Evolutionary conservation across 164 flowering plant genomes (phyloP).

Genomic region (Hamamelis virginiana): DNA sequence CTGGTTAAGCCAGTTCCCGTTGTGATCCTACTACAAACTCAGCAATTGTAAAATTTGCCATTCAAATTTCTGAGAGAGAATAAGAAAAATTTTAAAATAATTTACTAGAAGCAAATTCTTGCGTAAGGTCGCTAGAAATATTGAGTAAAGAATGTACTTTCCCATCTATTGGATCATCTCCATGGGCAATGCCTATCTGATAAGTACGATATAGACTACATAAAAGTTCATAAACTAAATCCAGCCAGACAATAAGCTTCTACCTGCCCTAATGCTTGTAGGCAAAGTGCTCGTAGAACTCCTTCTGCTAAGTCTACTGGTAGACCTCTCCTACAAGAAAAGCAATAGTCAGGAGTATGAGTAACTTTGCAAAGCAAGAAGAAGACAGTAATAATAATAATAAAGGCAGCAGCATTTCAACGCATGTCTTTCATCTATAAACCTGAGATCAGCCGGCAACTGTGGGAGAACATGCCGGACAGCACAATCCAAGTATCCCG

Average conservation of each 20-base stretch:
- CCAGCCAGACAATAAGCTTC: constrained; percentile 12
- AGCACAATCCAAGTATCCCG: constrained; percentile 94
- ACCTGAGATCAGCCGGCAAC: constrained; percentile 76
- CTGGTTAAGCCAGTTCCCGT: no score
- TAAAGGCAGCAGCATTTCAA: background rate
- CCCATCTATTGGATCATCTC: background rate
- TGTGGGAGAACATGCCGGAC: constrained; percentile 80
- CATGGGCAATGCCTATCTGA: background rate
- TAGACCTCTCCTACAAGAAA: constrained; percentile 62
- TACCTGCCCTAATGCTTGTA: constrained; percentile 97
- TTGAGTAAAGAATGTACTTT: background rate
- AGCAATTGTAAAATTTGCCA: background rate
- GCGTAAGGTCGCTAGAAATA: background rate
- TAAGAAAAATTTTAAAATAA: background rate
- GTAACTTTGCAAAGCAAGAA: constrained; percentile 5
- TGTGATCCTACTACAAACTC: background rate
- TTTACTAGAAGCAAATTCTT: background rate
- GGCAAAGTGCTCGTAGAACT: constrained; percentile 78
- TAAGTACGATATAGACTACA: background rate
- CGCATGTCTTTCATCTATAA: constrained; percentile 9
- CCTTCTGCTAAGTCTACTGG: constrained; percentile 92
- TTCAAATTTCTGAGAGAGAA: background rate
- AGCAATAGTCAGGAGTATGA: background rate
- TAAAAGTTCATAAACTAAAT: background rate
- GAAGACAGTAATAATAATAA: background rate